A percentile compares a stretch with the other conserved stretches of the same genome.
phyloP scores from a whole-genome alignment of 1,139 yeast genomes.

The Torulaspora pretoriensis region DNA sequence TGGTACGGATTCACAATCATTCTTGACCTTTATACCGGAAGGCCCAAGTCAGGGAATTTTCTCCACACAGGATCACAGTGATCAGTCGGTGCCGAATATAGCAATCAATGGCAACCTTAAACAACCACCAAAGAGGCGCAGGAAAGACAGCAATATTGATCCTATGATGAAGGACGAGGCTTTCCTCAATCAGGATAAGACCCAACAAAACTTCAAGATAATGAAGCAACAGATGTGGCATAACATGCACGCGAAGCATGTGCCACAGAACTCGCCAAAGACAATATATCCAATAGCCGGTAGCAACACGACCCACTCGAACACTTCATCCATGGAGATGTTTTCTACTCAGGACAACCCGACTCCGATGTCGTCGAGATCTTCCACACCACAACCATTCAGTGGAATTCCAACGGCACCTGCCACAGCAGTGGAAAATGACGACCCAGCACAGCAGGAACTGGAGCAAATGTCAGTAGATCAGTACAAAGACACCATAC shows the following conservation, averaged over 20 bases:
- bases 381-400: slow-evolving; percentile 23
- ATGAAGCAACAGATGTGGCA: slow-evolving; percentile 24
- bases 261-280: slow-evolving; percentile 9
- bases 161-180: slow-evolving; percentile 11
- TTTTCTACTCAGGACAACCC: slow-evolving; percentile 39
- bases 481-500: slow-evolving; percentile 30
- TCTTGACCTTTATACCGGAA: slow-evolving; percentile 16
- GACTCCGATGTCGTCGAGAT: slow-evolving; percentile 41
- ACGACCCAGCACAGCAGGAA: slow-evolving; percentile 5
- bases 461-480: slow-evolving; percentile 18
- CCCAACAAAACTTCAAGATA: slow-evolving; percentile 21
- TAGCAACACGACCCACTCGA: slow-evolving; percentile 8
- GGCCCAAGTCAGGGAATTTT: slow-evolving; percentile 14
- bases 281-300: slow-evolving; percentile 10
- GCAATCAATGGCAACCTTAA: slow-evolving; percentile 8
- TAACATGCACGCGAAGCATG: slow-evolving; percentile 7
- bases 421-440: slow-evolving; percentile 15
- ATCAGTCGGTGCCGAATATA: slow-evolving; percentile 17
- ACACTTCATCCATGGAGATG: slow-evolving; percentile 19
- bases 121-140: slow-evolving; percentile 10
- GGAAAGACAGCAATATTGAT: slow-evolving; percentile 5
- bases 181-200: slow-evolving; percentile 16
- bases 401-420: slow-evolving; percentile 15
- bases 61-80: slow-evolving; percentile 9
- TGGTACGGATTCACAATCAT: slow-evolving; percentile 7